Percentiles rank a stretch among this genome's conserved stretches.
Conservation (phyloP, 176 grass and related monocot genomes). For the Rhynchospora pubera region DNA sequence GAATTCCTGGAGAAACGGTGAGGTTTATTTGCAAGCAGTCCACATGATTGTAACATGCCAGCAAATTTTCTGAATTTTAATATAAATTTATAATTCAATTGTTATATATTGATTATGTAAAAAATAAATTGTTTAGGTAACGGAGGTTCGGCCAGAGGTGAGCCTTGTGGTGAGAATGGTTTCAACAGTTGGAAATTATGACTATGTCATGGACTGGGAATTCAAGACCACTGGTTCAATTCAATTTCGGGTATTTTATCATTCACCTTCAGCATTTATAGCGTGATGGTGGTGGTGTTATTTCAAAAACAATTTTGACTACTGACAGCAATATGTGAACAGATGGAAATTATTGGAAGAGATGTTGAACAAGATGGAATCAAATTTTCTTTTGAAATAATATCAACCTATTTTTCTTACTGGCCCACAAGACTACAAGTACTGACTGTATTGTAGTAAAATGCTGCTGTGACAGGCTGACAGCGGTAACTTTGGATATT, state of each 20-base stretch:
- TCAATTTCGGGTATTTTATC: constrained; percentile 38
- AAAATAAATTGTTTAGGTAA: constrained; percentile 32
- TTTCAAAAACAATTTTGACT: neutral
- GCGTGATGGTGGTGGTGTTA: neutral
- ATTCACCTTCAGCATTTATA: neutral
- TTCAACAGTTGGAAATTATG: constrained; percentile 61
- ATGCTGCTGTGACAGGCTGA: neutral
- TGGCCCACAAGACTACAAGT: neutral
- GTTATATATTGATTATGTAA: neutral
- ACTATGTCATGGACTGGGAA: constrained; percentile 84
- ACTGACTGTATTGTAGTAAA: neutral
- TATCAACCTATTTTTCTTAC: neutral
- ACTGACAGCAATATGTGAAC: neutral
- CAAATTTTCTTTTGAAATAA: neutral
- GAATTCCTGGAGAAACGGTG: constrained; percentile 48
- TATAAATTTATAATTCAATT: neutral
- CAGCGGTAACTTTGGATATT: neutral
- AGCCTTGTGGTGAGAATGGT: constrained; percentile 78
- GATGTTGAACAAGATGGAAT: neutral
- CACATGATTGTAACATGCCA: constrained; percentile 8
- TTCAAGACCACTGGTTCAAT: constrained; percentile 75
- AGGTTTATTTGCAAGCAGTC: constrained; percentile 5
- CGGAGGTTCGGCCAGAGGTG: constrained; percentile 62
- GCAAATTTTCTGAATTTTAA: neutral
- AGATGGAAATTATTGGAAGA: neutral